Evolutionary conservation across 176 grass and related monocot species (phyloP).

Genomic region (Zea mays): Zm-B73-REFERENCE-NAM-5.0 NC_050098.1:115011501-115012000

Average conservation of each 20-base stretch:
- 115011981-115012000: slow-evolving; percentile 31
- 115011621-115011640: neutral
- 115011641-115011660: too few species aligned
- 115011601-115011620: slow-evolving; percentile 3
- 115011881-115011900: slow-evolving; percentile 20
- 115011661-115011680: too few species aligned
- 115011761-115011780: slow-evolving; percentile 22
- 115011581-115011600: slow-evolving; percentile 43
- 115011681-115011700: neutral
- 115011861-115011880: slow-evolving; percentile 13
- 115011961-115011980: slow-evolving; percentile 10
- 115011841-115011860: slow-evolving; percentile 18
- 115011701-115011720: slow-evolving; percentile 37
- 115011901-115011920: slow-evolving; percentile 31
- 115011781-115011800: slow-evolving; percentile 41
- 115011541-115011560: slow-evolving; percentile 38
- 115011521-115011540: slow-evolving; percentile 5
- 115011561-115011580: slow-evolving; percentile 31
- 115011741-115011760: slow-evolving; percentile 30
- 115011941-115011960: slow-evolving; percentile 39
- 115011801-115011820: neutral
- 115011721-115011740: neutral
- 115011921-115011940: slow-evolving; percentile 25
- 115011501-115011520: slow-evolving; percentile 47
- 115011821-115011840: neutral